Evolutionary conservation across 345 rosid genomes (phyloP).

Genomic region (Euphorbia tirucalli): DNA sequence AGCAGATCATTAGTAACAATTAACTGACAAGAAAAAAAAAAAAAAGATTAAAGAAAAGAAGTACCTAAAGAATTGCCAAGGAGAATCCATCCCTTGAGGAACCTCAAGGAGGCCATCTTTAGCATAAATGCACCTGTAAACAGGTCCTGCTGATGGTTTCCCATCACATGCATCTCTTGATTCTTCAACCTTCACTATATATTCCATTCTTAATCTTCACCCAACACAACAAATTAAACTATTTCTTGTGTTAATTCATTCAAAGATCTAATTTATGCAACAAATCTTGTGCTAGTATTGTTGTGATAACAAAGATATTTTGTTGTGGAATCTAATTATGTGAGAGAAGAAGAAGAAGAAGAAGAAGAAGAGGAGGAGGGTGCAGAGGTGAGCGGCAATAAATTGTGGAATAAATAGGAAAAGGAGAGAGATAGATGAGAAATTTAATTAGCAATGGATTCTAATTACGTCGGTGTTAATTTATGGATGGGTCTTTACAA

Average conservation of each 20-base stretch:
- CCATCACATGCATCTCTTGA: slow-evolving; percentile 45
- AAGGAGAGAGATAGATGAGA: too few species aligned
- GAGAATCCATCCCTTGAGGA: slow-evolving; percentile 59
- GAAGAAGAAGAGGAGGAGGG: background rate
- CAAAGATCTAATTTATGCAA: too few species aligned
- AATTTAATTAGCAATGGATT: too few species aligned
- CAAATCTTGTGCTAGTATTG: too few species aligned
- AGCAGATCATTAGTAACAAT: too few species aligned
- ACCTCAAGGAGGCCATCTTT: slow-evolving; percentile 67
- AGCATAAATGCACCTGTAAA: slow-evolving; percentile 75
- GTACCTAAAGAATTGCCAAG: slow-evolving; percentile 89
- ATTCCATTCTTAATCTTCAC: slow-evolving; percentile 19
- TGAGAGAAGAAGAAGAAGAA: background rate
- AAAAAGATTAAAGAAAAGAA: background rate
- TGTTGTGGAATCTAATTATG: too few species aligned
- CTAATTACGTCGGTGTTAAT: too few species aligned
- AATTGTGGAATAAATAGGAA: slow-evolving; percentile 15
- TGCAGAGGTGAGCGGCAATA: slow-evolving; percentile 37
- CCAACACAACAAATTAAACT: background rate
- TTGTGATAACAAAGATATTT: too few species aligned
- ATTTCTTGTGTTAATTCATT: too few species aligned
- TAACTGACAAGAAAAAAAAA: too few species aligned
- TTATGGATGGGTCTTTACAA: too few species aligned
- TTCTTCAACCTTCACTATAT: slow-evolving; percentile 70
- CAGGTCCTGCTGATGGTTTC: slow-evolving; percentile 73